A percentile compares a stretch with the other conserved stretches of the same genome.
phyloP scores from a whole-genome alignment of 352 stramenopile genomes.

The Pythium phragmiticola region DNA sequence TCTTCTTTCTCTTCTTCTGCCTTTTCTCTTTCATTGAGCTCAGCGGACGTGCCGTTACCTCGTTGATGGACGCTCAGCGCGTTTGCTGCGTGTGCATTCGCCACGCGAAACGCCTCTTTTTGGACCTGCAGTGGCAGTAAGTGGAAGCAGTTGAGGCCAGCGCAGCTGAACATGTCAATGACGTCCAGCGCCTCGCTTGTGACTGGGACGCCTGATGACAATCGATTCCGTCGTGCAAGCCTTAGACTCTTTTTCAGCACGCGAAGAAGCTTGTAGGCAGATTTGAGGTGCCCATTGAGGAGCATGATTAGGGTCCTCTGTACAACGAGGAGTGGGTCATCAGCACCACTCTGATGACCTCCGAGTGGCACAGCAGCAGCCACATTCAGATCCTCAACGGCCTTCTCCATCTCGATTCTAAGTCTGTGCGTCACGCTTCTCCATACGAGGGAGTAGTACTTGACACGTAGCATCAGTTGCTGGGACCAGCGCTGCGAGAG shows the following conservation, averaged over 20 bases:
- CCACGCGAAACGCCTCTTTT: constrained; percentile 23
- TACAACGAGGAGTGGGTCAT: constrained; percentile 39
- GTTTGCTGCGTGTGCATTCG: not conserved
- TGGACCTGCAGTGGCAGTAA: constrained; percentile 35
- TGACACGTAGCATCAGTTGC: constrained; percentile 35
- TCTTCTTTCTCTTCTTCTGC: constrained; percentile 24
- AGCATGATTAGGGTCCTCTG: constrained; percentile 55
- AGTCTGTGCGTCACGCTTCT: constrained; percentile 41
- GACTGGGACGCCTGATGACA: not conserved
- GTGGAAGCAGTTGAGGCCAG: constrained; percentile 45
- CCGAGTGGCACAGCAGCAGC: constrained; percentile 34
- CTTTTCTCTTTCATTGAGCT: constrained; percentile 13
- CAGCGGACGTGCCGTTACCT: not conserved
- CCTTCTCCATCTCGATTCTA: constrained; percentile 49
- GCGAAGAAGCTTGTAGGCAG: constrained; percentile 45
- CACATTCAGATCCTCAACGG: constrained; percentile 53
- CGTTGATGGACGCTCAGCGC: not conserved
- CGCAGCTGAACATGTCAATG: constrained; percentile 49
- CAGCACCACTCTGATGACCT: constrained; percentile 10
- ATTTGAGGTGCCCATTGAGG: constrained; percentile 51
- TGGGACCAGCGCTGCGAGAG: constrained; percentile 36
- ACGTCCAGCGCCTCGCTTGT: constrained; percentile 22
- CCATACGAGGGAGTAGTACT: constrained; percentile 58
- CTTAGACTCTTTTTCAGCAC: constrained; percentile 34
- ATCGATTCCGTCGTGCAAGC: constrained; percentile 11